Conservation (phyloP, 2,329 filamentous ascomycete genomes). For the Xylaria sp. region DNA sequence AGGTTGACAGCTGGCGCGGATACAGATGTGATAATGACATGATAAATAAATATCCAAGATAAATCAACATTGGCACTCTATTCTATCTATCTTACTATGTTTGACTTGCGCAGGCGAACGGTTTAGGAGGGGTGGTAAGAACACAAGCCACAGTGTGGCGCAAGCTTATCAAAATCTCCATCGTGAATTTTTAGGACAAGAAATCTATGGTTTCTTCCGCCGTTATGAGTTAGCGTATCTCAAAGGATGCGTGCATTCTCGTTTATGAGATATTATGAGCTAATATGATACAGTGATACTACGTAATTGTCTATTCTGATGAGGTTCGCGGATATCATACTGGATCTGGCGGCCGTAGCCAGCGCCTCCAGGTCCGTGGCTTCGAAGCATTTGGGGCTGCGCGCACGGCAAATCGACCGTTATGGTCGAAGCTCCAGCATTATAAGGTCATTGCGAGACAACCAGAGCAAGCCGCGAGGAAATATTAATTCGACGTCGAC, state of each 20-base stretch:
- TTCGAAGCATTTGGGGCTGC: conserved; percentile 64
- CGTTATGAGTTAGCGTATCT: background rate
- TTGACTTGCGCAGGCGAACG: background rate
- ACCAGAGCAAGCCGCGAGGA: conserved; percentile 6
- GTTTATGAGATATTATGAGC: background rate
- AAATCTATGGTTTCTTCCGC: conserved; percentile 1
- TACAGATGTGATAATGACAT: conserved; percentile 50
- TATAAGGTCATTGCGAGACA: conserved; percentile 43
- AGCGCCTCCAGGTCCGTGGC: conserved; percentile 73
- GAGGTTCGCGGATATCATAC: conserved; percentile 66
- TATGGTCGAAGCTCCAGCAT: conserved; percentile 56
- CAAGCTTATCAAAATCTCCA: conserved; percentile 21
- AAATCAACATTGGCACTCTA: background rate
- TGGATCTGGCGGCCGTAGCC: conserved; percentile 74
- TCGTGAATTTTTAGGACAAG: conserved; percentile 28
- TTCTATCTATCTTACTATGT: background rate
- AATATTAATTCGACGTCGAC: background rate
- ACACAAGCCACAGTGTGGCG: conserved; percentile 39
- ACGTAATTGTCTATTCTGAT: conserved; percentile 44
- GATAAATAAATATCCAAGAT: conserved; percentile 13
- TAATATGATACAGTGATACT: conserved; percentile 21
- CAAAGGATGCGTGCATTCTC: background rate
- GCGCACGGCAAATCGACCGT: conserved; percentile 58
- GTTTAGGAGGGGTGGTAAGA: no score
- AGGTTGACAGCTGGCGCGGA: conserved; percentile 47